These are phyloP conservation scores for Coix lacrymajobi DNA, from an alignment of 176 grass and related monocot genomes.

Conservation along the genomic window DNA sequence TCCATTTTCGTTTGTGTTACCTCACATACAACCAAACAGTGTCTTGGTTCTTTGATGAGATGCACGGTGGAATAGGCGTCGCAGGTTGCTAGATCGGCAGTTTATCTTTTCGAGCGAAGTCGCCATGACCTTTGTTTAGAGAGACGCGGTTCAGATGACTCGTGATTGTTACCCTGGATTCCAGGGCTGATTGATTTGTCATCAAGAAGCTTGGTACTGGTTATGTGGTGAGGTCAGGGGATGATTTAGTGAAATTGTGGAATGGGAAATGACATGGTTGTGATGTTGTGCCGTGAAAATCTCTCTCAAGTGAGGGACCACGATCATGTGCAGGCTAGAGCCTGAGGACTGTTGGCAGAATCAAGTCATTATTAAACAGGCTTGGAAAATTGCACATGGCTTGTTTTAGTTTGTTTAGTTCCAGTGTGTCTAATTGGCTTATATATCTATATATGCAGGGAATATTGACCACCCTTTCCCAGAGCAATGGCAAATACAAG, in stretches of 20 bases:
- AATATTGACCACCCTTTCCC: slow-evolving; percentile 90
- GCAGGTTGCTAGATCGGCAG: not conserved
- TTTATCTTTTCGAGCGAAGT: not conserved
- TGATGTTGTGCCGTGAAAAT: not conserved
- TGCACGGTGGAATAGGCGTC: not conserved
- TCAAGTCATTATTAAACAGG: not conserved
- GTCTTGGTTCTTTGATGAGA: not conserved
- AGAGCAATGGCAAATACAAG: slow-evolving; percentile 78
- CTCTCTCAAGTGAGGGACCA: not conserved
- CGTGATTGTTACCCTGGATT: not conserved
- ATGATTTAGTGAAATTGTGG: not conserved
- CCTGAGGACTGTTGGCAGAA: not conserved
- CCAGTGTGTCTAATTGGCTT: slow-evolving; percentile 14
- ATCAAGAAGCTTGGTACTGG: not conserved
- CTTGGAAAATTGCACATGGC: not conserved
- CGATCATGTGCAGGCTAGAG: not conserved
- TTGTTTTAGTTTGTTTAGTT: not conserved
- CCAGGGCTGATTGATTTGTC: not conserved
- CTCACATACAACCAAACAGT: too few relatives aligned
- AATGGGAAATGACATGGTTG: not conserved
- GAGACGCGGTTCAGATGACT: not conserved
- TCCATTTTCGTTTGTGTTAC: too few relatives aligned
- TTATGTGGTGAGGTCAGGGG: not conserved
- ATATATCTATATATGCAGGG: slow-evolving; percentile 44
- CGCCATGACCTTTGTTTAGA: not conserved